Evolutionary conservation across 768 basidiomycete species (phyloP).

Genomic region (Galerina marginata): DNA sequence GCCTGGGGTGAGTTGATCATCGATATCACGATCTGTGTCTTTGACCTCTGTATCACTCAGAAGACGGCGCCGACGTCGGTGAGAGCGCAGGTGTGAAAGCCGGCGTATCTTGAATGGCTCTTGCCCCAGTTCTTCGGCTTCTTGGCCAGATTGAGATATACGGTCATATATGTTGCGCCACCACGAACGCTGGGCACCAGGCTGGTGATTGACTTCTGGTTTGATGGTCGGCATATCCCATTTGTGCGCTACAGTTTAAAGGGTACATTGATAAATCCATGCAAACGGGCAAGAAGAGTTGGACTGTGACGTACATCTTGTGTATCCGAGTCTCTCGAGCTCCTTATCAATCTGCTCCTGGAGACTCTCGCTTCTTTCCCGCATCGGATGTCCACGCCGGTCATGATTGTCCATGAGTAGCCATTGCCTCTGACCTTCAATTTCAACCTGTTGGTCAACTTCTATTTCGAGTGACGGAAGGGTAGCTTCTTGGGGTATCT

Average conservation of each 20-base stretch:
- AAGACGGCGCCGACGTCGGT: constrained; percentile 18
- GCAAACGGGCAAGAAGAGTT: not conserved
- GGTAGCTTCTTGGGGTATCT: constrained; percentile 13
- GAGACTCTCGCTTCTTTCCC: constrained; percentile 59
- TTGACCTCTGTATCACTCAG: constrained; percentile 9
- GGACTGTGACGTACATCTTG: constrained; percentile 34
- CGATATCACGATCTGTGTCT: constrained; percentile 15
- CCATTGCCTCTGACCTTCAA: constrained; percentile 57
- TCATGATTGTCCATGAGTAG: constrained; percentile 52
- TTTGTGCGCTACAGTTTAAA: not conserved
- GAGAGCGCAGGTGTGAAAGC: constrained; percentile 19
- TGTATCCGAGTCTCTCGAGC: constrained; percentile 53
- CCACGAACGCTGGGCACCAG: constrained; percentile 52
- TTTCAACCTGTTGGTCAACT: constrained; percentile 45
- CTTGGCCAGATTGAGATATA: constrained; percentile 48
- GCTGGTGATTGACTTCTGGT: not conserved
- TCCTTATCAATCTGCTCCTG: constrained; percentile 60
- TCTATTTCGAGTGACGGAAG: constrained; percentile 42
- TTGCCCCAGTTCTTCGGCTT: constrained; percentile 30
- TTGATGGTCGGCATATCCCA: not conserved
- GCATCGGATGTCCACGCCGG: constrained; percentile 43
- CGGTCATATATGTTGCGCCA: constrained; percentile 61
- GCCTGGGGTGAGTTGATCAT: constrained; percentile 34
- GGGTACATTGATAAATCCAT: constrained; percentile 7
- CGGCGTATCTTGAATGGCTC: constrained; percentile 17